Percentiles rank a stretch among this genome's conserved stretches.
Conservation (phyloP, 352 stramenopile species). For the Saprolegnia diclina region DNA sequence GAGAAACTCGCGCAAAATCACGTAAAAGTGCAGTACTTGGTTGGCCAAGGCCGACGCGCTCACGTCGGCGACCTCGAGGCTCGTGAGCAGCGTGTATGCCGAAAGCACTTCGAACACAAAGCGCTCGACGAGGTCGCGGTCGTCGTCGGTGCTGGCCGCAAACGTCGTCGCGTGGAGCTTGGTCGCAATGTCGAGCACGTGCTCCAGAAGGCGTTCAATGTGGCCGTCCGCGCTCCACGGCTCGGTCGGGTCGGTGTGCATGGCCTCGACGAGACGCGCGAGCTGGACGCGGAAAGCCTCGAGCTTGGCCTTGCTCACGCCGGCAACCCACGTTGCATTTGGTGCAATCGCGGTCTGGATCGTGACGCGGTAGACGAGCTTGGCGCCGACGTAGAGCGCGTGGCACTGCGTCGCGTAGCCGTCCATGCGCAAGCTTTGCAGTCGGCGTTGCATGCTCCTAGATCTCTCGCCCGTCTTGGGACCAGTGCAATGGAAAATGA, state of each 20-base stretch:
- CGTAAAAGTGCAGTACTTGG: conserved; percentile 24
- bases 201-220: conserved; percentile 7
- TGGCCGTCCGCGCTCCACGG: conserved; percentile 11
- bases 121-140: not conserved
- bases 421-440: conserved; percentile 20
- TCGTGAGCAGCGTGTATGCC: conserved; percentile 20
- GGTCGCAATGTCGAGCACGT: not conserved
- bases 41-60: conserved; percentile 5
- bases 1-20: conserved; percentile 26
- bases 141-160: not conserved
- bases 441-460: conserved; percentile 11
- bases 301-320: conserved; percentile 22
- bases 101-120: conserved; percentile 4
- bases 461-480: not conserved
- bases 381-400: conserved; percentile 17
- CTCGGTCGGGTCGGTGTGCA: not conserved
- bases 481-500: not conserved
- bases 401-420: conserved; percentile 20
- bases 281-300: conserved; percentile 5
- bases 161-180: not conserved
- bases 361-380: conserved; percentile 24
- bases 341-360: conserved; percentile 18
- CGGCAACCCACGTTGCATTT: conserved; percentile 9
- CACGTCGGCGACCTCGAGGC: conserved; percentile 1
- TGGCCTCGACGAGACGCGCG: conserved; percentile 1